Conservation (phyloP, 208 protist genomes). For the Trypanosoma scelopori region DNA sequence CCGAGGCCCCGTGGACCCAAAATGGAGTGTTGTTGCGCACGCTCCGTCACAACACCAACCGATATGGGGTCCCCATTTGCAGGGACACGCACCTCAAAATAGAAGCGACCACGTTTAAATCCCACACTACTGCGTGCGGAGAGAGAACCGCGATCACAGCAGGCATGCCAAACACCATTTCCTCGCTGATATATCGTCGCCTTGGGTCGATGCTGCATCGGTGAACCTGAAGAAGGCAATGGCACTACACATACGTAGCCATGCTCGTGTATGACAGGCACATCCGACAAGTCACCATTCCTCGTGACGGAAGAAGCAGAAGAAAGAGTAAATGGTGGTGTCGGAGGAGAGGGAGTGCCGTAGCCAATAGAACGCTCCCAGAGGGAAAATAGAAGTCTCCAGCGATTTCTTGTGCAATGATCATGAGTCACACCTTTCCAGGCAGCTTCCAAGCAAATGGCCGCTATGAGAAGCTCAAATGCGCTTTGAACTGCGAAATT, state of each 20-base stretch:
- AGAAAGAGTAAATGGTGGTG: not conserved
- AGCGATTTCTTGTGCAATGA: slow-evolving; percentile 41
- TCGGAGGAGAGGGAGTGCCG: slow-evolving; percentile 1
- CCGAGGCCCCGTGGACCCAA: slow-evolving; percentile 41
- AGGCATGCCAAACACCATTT: slow-evolving; percentile 45
- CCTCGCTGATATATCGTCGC: slow-evolving; percentile 29
- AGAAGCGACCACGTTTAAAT: slow-evolving; percentile 73
- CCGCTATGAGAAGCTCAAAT: slow-evolving; percentile 55
- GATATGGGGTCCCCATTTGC: slow-evolving; percentile 38
- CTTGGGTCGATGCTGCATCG: slow-evolving; percentile 23
- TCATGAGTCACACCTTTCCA: slow-evolving; percentile 52
- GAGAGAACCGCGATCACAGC: slow-evolving; percentile 32
- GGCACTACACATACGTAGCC: slow-evolving; percentile 24
- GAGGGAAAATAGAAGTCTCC: slow-evolving; percentile 39
- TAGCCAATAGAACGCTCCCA: slow-evolving; percentile 47
- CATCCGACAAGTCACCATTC: not conserved
- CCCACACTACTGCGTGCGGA: slow-evolving; percentile 70
- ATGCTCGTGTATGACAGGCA: not conserved
- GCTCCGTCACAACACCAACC: slow-evolving; percentile 70
- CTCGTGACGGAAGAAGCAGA: not conserved
- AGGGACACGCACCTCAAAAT: slow-evolving; percentile 85
- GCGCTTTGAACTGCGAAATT: slow-evolving; percentile 64
- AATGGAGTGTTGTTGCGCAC: slow-evolving; percentile 28
- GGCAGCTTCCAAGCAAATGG: slow-evolving; percentile 56
- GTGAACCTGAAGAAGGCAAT: slow-evolving; percentile 18